Evolutionary conservation across 2,329 filamentous ascomycete genomes (phyloP).

Genomic region (Ascochyta viciae-villosae): DNA sequence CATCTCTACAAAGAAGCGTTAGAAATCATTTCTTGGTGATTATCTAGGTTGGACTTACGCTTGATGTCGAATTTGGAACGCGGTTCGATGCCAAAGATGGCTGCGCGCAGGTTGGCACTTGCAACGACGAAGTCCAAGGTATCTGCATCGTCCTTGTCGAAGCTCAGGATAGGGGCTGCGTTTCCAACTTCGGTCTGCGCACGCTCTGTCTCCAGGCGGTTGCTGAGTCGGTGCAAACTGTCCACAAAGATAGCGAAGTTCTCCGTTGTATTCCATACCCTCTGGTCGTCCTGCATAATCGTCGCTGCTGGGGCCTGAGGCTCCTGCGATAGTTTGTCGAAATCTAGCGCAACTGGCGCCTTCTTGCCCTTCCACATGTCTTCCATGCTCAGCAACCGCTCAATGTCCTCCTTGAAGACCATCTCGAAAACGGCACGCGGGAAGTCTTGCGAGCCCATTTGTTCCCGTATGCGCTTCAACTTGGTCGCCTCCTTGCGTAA

Average conservation of each 20-base stretch:
- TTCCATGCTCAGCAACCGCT: conserved; percentile 82
- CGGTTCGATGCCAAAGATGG: conserved; percentile 84
- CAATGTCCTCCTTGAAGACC: conserved; percentile 86
- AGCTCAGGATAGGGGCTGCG: conserved; percentile 71
- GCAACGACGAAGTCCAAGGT: conserved; percentile 94
- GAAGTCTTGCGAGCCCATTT: conserved; percentile 81
- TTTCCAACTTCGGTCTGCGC: conserved; percentile 58
- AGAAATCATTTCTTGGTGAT: not conserved
- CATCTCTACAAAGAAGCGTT: conserved; percentile 70
- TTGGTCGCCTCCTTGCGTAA: conserved; percentile 83
- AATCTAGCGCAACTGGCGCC: conserved; percentile 76
- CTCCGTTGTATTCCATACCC: conserved; percentile 80
- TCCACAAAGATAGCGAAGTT: conserved; percentile 87
- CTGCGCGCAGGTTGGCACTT: conserved; percentile 86
- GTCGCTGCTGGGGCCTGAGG: conserved; percentile 60
- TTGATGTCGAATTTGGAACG: conserved; percentile 97
- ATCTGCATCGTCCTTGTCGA: conserved; percentile 97
- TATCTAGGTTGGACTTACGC: conserved; percentile 51
- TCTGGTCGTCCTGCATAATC: conserved; percentile 72
- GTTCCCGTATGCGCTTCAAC: conserved; percentile 79
- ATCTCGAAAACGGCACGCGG: conserved; percentile 86
- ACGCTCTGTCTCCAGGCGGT: conserved; percentile 72
- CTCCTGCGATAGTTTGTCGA: conserved; percentile 65
- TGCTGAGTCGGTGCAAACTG: conserved; percentile 78
- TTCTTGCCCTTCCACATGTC: conserved; percentile 94